Base-by-base conservation (phyloP, 331 rosid species). In the Erythrophleum ivorense region DNA sequence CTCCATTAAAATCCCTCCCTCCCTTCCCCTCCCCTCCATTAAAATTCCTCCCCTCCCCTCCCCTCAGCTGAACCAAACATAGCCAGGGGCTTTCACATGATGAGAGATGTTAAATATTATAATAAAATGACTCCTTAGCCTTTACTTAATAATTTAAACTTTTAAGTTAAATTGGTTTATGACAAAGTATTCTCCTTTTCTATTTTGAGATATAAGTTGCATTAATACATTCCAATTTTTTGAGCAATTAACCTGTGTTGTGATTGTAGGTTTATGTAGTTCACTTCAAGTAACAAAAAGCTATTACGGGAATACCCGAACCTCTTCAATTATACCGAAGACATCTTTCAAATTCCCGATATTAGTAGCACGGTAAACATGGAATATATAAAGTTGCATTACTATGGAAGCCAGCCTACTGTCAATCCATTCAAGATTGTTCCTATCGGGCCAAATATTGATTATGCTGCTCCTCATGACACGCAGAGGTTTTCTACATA, bases 261-360 rank as follows among this genome's bases (percentile, higher is more conserved):
- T 45, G 50, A 79, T 64, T 80, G 73, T 87, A 95, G 98, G 98
- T 93, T 76, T 95, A 95, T 84, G 96, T 76, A 38, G 97, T 95
- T 82, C 98, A 95, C 81, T 95, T 95, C 88, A 95, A 95, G 87
- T 95, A 95, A 95, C 94, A 90, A 95, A 87, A 95, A 91, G 80
- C 88, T 84, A 12, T 76, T 93, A 8, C 83, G 91, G 6, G 99
- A 95, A 87, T 93, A 89, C 80, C 91, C 89, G 0, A 90, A 95
- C 86, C 84, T 95, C 84, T 95, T 95, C 82, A 93, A 93, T 40
- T 91, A 91, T 86, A 88, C 91, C 53, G 91, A 93, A 84, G 98
- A 91, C 82, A 90, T 95, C 41, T 95, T 71, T 89, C 99, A 93
- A 87, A 68, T 87, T 78, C 96, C 88, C 10, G 98, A 97, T 45